A percentile compares a stretch with the other conserved stretches of the same genome.
These are phyloP conservation scores for Chlorophyllum brunneum DNA, from an alignment of 768 basidiomycete genomes.

Conservation along the genomic window DNA sequence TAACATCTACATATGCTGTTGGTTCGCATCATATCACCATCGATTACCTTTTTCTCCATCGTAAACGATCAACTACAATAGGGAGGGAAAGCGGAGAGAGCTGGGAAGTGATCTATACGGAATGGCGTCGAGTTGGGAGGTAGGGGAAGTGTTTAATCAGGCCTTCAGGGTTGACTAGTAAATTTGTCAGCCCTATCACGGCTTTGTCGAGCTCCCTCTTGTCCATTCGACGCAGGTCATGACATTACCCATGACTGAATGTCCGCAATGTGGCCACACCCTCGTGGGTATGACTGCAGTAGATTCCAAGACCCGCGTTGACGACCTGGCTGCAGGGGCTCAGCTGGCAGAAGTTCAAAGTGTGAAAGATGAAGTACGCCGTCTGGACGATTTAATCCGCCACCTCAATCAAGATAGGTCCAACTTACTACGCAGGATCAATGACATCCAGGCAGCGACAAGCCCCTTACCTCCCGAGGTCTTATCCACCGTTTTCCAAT, in stretches of 20 bases:
- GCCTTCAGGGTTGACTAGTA: too few species aligned
- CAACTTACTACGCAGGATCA: neutral
- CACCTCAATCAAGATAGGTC: neutral
- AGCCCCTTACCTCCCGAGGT: neutral
- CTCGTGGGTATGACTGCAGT: neutral
- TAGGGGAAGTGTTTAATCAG: too few species aligned
- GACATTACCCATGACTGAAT: neutral
- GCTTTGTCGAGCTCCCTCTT: too few species aligned
- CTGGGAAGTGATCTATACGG: too few species aligned
- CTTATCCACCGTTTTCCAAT: conserved; percentile 5
- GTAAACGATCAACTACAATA: too few species aligned
- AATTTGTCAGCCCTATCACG: too few species aligned
- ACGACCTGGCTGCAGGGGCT: neutral
- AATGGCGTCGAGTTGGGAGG: too few species aligned
- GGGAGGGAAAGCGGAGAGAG: too few species aligned
- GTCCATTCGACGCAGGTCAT: neutral
- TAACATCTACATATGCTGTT: too few species aligned
- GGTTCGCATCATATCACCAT: too few species aligned
- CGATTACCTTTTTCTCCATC: too few species aligned
- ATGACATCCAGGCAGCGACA: neutral
- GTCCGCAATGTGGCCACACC: neutral
- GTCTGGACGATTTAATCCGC: neutral
- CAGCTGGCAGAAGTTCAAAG: neutral
- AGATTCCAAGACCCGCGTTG: neutral
- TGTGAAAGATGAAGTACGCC: neutral